Base-by-base conservation (phyloP, 2,329 filamentous ascomycete species). In the Epicoccum sorghinum region DNA sequence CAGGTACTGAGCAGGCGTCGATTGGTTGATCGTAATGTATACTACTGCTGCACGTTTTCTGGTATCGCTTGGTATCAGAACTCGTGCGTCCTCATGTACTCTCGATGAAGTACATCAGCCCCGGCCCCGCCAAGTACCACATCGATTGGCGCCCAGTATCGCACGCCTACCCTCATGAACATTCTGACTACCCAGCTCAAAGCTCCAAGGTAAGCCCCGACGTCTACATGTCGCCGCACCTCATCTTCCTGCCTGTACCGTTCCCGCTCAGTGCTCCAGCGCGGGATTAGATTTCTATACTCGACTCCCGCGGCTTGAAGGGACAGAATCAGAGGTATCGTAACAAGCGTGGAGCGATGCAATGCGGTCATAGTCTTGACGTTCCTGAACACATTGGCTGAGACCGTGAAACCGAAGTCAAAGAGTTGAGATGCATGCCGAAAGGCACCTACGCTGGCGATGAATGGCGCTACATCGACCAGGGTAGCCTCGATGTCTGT, bases 81-180 rank as follows among this genome's bases (percentile, higher is more conserved):
- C 13, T 37, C 36, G 12, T 51, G 48, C 14, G 48, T 51, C 12
- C 48, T 38, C 4, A 45, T 33, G 13, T 51, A 45, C n/a, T 51
- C 48, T 13, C 48, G 29, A 18, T 51, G 41, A 27, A 51, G 41
- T 27, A 51, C 29, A 29, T 51, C 41, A 14, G 41, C 42, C 7
- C 35, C 27, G 4, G 48, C 48, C 10, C 48, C 41, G 35, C 40
- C 40, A 23, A 51, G 35, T 25, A 51, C 48, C 24, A 51, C 36
- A 27, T 51, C 35, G 13, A 51, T 29, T n/a, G 48, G 48, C 32
- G 48, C 48, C 48, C 41, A 51, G 10, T 51, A 51, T n/a, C 27
- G 23, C 0, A 51, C 27, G 1, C 48, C 48, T 5, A 51, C 41
- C 36, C 18, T 39, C 27, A 51, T 29, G 9, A 39, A 22, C 48